Conservation (phyloP, 2,329 filamentous ascomycete genomes). For the Aulographum hederae region DNA sequence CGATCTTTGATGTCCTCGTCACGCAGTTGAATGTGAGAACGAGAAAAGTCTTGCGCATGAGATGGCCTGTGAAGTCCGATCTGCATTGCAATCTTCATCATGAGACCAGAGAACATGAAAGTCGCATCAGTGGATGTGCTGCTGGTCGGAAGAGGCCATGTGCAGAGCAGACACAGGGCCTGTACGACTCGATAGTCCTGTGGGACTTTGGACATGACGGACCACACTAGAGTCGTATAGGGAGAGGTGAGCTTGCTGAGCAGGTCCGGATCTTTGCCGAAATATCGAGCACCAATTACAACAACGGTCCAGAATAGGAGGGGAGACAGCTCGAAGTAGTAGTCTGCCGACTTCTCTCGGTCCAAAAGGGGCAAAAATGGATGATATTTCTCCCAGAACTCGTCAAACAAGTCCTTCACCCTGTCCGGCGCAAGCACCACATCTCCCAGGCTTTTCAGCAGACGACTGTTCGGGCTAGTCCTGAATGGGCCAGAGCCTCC, state of each 20-base stretch:
- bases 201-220: constrained; percentile 57
- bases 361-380: constrained; percentile 62
- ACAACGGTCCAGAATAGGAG: constrained; percentile 77
- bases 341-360: constrained; percentile 44
- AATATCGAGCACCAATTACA: constrained; percentile 56
- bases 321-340: constrained; percentile 59
- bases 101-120: constrained; percentile 63
- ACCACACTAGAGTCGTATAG: constrained; percentile 56
- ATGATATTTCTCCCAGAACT: constrained; percentile 62
- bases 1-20: constrained; percentile 65
- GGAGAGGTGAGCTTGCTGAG: constrained; percentile 47
- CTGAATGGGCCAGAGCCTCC: constrained; percentile 13
- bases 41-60: constrained; percentile 67
- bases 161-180: constrained; percentile 60
- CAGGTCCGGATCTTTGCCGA: constrained; percentile 41
- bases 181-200: constrained; percentile 69
- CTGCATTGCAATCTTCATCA: constrained; percentile 76
- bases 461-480: constrained; percentile 29
- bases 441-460: constrained; percentile 37
- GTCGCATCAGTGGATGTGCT: constrained; percentile 65
- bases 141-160: constrained; percentile 69
- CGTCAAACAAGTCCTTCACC: constrained; percentile 42
- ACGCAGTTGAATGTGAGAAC: constrained; percentile 55
- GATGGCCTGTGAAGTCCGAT: constrained; percentile 68
- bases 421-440: constrained; percentile 24